These are phyloP conservation scores for Xerocomus minutiporus DNA, from an alignment of 1,284 basidiomycete species.

Conservation along the genomic window DNA sequence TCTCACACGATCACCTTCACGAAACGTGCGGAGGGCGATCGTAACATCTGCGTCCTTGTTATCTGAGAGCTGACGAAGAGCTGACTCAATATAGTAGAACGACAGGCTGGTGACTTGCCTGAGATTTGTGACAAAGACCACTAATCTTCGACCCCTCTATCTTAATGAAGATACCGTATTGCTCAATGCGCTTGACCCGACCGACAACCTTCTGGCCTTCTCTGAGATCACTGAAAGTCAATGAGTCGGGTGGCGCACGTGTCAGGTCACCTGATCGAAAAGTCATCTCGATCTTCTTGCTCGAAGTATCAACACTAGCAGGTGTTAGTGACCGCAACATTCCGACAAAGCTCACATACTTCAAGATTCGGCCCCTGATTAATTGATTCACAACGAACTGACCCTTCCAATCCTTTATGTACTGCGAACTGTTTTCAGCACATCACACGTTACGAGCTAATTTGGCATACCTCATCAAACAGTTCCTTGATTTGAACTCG, in stretches of 20 bases:
- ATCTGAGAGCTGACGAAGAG: conserved; percentile 67
- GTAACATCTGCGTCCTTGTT: conserved; percentile 75
- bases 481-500: conserved; percentile 93
- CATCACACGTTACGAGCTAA: not conserved
- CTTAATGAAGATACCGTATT: conserved; percentile 90
- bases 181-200: conserved; percentile 72
- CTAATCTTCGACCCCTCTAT: conserved; percentile 79
- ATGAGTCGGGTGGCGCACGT: conserved; percentile 38
- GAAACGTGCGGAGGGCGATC: conserved; percentile 78
- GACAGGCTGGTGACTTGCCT: conserved; percentile 45
- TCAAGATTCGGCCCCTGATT: conserved; percentile 81
- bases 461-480: conserved; percentile 69
- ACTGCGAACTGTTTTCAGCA: conserved; percentile 45
- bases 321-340: conserved; percentile 13
- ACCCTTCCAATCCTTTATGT: conserved; percentile 91
- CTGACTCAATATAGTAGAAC: conserved; percentile 1
- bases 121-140: conserved; percentile 92
- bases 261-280: conserved; percentile 62
- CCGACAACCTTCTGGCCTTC: conserved; percentile 77
- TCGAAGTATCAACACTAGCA: conserved; percentile 60
- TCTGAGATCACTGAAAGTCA: conserved; percentile 56
- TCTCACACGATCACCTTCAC: conserved; percentile 83
- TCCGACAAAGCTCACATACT: conserved; percentile 39
- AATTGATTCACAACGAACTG: conserved; percentile 80
- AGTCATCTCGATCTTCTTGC: conserved; percentile 83